Percentiles rank a stretch among this genome's conserved stretches.
These are phyloP conservation scores for Pachysandra terminalis DNA, from an alignment of 164 flowering plant species.

Conservation along the genomic window DNA sequence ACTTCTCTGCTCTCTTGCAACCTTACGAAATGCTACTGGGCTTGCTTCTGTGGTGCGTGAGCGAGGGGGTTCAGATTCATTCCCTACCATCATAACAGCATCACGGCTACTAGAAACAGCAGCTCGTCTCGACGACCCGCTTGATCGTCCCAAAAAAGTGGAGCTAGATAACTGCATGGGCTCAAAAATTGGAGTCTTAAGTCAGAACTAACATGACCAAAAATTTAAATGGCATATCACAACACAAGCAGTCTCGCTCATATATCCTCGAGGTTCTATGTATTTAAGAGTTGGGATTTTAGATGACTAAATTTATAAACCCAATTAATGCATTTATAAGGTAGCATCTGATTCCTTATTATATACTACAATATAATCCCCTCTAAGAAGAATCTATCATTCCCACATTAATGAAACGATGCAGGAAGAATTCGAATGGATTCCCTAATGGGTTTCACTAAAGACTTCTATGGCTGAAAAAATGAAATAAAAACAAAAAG, in stretches of 20 bases:
- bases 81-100: constrained; percentile 37
- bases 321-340: neutral
- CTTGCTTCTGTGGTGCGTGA: constrained; percentile 68
- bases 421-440: too few species aligned
- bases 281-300: neutral
- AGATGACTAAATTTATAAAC: neutral
- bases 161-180: constrained; percentile 56
- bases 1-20: constrained; percentile 52
- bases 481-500: too few species aligned
- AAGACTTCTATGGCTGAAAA: too few species aligned
- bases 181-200: neutral
- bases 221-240: neutral
- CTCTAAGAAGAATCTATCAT: too few species aligned
- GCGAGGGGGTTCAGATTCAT: constrained; percentile 55
- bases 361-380: too few species aligned
- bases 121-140: constrained; percentile 75
- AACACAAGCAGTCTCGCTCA: neutral
- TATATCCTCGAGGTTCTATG: neutral
- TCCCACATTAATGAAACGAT: too few species aligned
- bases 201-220: neutral
- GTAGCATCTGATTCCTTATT: too few species aligned
- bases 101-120: constrained; percentile 75
- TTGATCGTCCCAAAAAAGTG: constrained; percentile 51
- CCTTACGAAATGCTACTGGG: constrained; percentile 53
- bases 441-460: too few species aligned